Percentiles rank a stretch among this genome's conserved stretches.
These are phyloP conservation scores for Petunia hybrid DNA, from an alignment of 305 asterid genomes.

Conservation along the genomic window DNA sequence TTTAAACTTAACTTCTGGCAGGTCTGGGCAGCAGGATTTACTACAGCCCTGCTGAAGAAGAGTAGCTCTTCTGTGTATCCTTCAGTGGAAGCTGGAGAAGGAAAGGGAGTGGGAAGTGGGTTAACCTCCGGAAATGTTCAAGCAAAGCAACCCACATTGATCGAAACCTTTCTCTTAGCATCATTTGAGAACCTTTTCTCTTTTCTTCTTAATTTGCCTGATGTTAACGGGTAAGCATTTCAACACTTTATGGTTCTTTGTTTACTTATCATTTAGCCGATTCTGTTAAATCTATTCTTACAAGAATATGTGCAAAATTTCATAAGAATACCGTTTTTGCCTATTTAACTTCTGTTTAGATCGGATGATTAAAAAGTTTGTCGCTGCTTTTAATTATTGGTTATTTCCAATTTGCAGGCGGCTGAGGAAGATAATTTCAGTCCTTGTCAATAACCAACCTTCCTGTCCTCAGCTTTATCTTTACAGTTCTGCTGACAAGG, in stretches of 20 bases:
- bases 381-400: conserved; percentile 21
- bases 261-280: not conserved
- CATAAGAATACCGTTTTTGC: not conserved
- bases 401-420: conserved; percentile 55
- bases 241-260: conserved; percentile 25
- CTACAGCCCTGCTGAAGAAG: conserved; percentile 81
- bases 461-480: conserved; percentile 82
- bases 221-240: conserved; percentile 58
- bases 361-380: not conserved
- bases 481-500: conserved; percentile 80
- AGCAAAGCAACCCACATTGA: conserved; percentile 47
- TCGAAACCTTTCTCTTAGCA: conserved; percentile 60
- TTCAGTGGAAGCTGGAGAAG: conserved; percentile 48
- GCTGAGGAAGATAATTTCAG: conserved; percentile 54
- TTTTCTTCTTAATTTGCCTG: conserved; percentile 63
- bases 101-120: conserved; percentile 41
- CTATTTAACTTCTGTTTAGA: conserved; percentile 16
- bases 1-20: conserved; percentile 39
- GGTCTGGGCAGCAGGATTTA: conserved; percentile 99
- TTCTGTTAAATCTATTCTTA: not conserved
- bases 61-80: conserved; percentile 62
- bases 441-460: conserved; percentile 68
- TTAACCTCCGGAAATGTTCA: conserved; percentile 41
- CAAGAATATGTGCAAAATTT: not conserved
- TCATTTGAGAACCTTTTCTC: conserved; percentile 78